Percentiles rank a stretch among this genome's conserved stretches.
Evolutionary conservation across 1,284 basidiomycete species (phyloP).

Genomic region (Ganoderma multipileum): DNA sequence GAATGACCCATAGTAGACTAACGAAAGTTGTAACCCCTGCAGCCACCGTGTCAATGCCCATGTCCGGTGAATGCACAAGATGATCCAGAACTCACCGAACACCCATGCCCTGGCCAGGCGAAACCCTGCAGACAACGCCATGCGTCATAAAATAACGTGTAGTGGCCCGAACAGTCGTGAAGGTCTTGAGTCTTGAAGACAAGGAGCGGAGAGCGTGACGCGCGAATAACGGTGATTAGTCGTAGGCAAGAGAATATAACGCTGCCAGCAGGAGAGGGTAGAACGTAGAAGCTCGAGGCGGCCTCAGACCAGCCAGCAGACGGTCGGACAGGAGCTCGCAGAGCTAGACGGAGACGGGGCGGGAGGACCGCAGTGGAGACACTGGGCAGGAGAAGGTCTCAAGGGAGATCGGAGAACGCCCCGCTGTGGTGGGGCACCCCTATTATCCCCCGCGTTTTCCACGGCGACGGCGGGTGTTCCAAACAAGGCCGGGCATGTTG

Average conservation of each 20-base stretch:
- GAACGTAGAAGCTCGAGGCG: slow-evolving; percentile 8
- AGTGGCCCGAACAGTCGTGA: slow-evolving; percentile 1
- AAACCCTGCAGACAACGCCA: slow-evolving; percentile 49
- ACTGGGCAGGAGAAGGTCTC: slow-evolving; percentile 18
- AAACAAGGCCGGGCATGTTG: slow-evolving; percentile 5
- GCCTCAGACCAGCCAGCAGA: slow-evolving; percentile 22
- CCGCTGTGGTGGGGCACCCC: neutral
- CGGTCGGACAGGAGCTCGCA: slow-evolving; percentile 14
- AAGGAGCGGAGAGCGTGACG: neutral
- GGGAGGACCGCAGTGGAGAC: slow-evolving; percentile 11
- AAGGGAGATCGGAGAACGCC: slow-evolving; percentile 9
- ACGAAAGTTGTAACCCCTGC: slow-evolving; percentile 46
- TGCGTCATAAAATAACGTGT: slow-evolving; percentile 24
- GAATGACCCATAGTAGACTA: slow-evolving; percentile 50
- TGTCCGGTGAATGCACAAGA: slow-evolving; percentile 39
- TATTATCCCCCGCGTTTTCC: slow-evolving; percentile 16
- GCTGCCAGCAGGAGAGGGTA: slow-evolving; percentile 19
- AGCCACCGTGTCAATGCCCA: slow-evolving; percentile 45
- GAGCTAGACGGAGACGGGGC: slow-evolving; percentile 9
- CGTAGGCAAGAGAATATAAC: neutral
- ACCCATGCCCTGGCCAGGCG: slow-evolving; percentile 45
- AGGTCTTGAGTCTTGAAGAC: slow-evolving; percentile 5
- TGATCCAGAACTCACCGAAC: slow-evolving; percentile 46
- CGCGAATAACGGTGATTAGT: neutral
- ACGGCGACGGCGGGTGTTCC: slow-evolving; percentile 4